phyloP scores from a whole-genome alignment of 2,329 filamentous ascomycete species.

The Alternaria atra region DNA sequence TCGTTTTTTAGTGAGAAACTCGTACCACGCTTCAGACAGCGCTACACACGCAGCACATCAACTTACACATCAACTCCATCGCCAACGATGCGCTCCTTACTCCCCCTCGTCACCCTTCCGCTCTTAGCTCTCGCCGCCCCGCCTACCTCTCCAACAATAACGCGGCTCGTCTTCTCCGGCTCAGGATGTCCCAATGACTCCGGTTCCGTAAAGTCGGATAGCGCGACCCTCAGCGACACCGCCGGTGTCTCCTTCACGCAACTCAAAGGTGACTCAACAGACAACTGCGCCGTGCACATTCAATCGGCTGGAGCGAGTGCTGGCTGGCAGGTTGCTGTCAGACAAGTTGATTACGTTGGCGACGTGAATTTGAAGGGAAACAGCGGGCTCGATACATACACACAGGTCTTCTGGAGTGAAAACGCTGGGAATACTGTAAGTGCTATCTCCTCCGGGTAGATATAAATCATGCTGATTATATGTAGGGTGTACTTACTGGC shows the following conservation, averaged over 20 bases:
- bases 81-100: conserved; percentile 23
- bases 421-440: conserved; percentile 41
- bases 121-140: conserved; percentile 31
- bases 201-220: conserved; percentile 29
- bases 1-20: neutral
- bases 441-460: neutral
- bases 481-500: conserved; percentile 30
- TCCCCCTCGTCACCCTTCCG: conserved; percentile 26
- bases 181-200: conserved; percentile 40
- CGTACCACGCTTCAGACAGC: neutral
- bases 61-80: neutral
- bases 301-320: conserved; percentile 31
- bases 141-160: conserved; percentile 33
- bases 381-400: conserved; percentile 35
- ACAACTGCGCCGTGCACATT: conserved; percentile 45
- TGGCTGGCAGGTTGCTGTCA: conserved; percentile 44
- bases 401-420: conserved; percentile 43
- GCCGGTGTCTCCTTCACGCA: conserved; percentile 35
- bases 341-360: conserved; percentile 36
- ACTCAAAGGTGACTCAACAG: conserved; percentile 34
- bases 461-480: neutral
- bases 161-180: conserved; percentile 37
- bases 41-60: neutral
- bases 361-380: conserved; percentile 35
- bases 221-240: conserved; percentile 30